These are phyloP conservation scores for Leishmania amazonensis DNA, from an alignment of 208 protist species.

Conservation along the genomic window DNA sequence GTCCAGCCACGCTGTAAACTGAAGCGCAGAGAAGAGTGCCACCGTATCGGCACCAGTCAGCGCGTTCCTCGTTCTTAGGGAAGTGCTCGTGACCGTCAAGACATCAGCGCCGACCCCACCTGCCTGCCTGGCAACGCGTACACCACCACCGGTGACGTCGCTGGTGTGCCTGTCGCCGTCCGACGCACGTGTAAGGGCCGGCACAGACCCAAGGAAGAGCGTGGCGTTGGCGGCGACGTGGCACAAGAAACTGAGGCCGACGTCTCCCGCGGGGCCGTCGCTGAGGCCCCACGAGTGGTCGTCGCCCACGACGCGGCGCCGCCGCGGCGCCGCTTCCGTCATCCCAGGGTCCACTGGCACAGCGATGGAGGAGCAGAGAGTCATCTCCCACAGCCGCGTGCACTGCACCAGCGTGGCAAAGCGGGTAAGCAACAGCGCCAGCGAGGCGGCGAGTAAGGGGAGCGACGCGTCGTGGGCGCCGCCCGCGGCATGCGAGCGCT, in stretches of 20 bases:
- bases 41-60: not conserved
- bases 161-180: not conserved
- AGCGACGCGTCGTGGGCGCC: not conserved
- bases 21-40: conserved; percentile 12
- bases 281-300: not conserved
- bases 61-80: not conserved
- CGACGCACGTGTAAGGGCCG: not conserved
- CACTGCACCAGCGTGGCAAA: conserved; percentile 17
- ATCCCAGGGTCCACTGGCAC: not conserved
- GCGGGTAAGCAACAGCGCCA: conserved; percentile 14
- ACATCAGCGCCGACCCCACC: not conserved
- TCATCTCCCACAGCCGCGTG: conserved; percentile 11
- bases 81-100: not conserved
- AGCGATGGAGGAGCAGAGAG: not conserved
- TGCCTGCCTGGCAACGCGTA: not conserved
- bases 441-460: not conserved
- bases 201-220: conserved; percentile 13
- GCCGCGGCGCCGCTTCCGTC: not conserved
- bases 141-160: not conserved
- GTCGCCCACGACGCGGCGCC: not conserved
- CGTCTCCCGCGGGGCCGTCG: not conserved
- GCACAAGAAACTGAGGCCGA: conserved; percentile 19
- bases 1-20: conserved; percentile 20
- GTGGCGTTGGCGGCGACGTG: conserved; percentile 11
- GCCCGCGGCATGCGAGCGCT: not conserved